Evolutionary conservation across 2,329 filamentous ascomycete genomes (phyloP), one percentile per base, ranked within the genome.

Genomic region (Xylariaceae sp.): DNA sequence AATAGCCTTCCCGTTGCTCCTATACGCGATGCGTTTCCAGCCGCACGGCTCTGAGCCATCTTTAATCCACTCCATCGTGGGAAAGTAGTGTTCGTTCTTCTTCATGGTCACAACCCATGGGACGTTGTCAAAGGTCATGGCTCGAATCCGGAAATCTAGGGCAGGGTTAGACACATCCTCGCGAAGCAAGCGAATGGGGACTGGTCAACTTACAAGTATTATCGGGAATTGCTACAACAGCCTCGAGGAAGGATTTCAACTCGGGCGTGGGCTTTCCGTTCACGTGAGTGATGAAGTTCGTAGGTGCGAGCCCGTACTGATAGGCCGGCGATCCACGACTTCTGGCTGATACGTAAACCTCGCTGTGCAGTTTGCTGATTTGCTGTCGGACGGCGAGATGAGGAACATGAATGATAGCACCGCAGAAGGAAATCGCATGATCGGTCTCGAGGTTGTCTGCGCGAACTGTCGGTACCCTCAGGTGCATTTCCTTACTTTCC

Each of bases 71-170:
- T 88, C 86, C 74, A 85, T 83, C 0, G 85, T 88, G 0, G 86
- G 86, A 74, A 88, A 89, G 74, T 99, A 99, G 75, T 99, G 94
- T 72, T 99, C 93, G 68, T 97, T 97, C 83, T 97, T 97, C 86
- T 99, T 99, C 90, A 99, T 96, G 7, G 94, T 99, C 45, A 95
- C 90, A n/a, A 99, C 92, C 92, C 94, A 99, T 2, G 93, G 93
- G 8, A 99, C 92, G 70, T 95, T 96, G 74, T 99, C 94, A 71
- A 99, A 99, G 0, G 94, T 97, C 74, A 97, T 91, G n/a, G 94
- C 91, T 74, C 93, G 92, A 56, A 99, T 81, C 15, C 94, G 87
- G 85, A 99, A 99, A 76, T 99, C 86, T 88, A 59, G 15, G 1
- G 18, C 17, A 30, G 57, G 67, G 59, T 70, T 62, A 71, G 65